Base-by-base conservation (phyloP, 176 grass and related monocot genomes). In the Cenchrus fungigraminus region DNA sequence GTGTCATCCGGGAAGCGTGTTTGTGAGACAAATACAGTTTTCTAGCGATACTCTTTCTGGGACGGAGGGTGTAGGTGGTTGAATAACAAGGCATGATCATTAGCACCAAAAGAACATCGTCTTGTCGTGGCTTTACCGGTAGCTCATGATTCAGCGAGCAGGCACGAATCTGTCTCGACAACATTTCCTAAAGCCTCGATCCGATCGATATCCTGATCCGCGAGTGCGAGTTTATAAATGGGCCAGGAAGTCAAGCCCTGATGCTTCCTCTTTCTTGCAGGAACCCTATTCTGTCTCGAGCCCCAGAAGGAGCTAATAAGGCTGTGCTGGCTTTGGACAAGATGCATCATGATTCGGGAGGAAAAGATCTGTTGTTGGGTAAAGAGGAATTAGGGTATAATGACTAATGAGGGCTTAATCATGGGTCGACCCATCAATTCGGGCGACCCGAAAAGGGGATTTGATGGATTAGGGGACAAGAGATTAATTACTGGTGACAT, bases 351-450 rank as follows among this genome's bases (percentile, higher is more conserved):
- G 84, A 71, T 73, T 78, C 56, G 50, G 75, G 47, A 28, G 72
- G 53, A 45, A 51, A 82, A 67, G 72, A 57, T 57, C 54, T 43
- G 66, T 77, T 82, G 66, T 82, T 82, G 51, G 79, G 77, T 85
- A 85, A 51, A 71, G 79, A 77, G 31, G 55, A 82, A 61, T 25
- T 25, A 71, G n/a, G 19, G 16, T 58, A 69, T 70, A 34, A 34
- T 34, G 34, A 40, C 37, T 40, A 40, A 40, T 69, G 20, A 81
- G 32, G 53, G 17, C 31, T 31, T 81, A 50, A 52, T 69, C 64
- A 29, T 84, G 22, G 37, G 65, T 76, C 28, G 16, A 40, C 47
- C 61, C 81, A 28, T 71, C 9, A 57, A 77, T 71, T 59, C 22
- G 46, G 25, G 65, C 63, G 17, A 58, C 55, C 16, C 72, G 62